Evolutionary conservation across 345 rosid genomes (phyloP), one percentile per base, ranked within the genome.

Genomic region (Schrenkiella parvula): DNA sequence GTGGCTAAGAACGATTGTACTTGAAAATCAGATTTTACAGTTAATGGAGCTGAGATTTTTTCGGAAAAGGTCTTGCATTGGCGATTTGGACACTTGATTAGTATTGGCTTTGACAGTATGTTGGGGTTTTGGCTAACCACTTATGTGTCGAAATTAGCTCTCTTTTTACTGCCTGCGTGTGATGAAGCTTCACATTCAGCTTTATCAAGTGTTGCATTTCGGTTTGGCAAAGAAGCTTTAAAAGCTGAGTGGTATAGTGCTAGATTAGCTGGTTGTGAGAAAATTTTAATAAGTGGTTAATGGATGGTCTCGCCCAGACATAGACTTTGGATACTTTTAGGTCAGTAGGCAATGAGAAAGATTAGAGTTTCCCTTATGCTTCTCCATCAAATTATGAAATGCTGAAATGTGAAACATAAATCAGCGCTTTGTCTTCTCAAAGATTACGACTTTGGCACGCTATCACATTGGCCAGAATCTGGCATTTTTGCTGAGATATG

Each of bases 111-210:
- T 31, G 17, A 28, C 12, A 26, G 11, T 19, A 28, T 13, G 15
- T 57, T 56, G 66, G 63, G 13, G 18, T 21, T 69, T 22, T 39
- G 17, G 53, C 8, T 38, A n/a, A 26, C 29, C 51, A 39, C 5
- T 41, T 19, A 4, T 10, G 31, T 8, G 8, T 22, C 0, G 10
- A 52, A 17, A 14, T 68, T 41, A 17, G 41, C 38, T 28, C 31
- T 19, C 4, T 10, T 66, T 51, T 52, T 22, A 64, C 44, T 17
- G 23, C 8, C 17, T 63, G 25, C 47, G 55, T 34, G 25, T 34
- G 35, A 1, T 17, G 42, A 68, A 56, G 25, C 73, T 41, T 56
- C 25, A 22, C 13, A 54, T 68, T 56, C 54, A 60, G 14, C 67
- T 13, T 15, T 56, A 29, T 21, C 15, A 41, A 31, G 13, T 31